A percentile compares a stretch with the other conserved stretches of the same genome.
Conservation (phyloP, 2,329 filamentous ascomycete species). For the Ceratocystis destructans region DNA sequence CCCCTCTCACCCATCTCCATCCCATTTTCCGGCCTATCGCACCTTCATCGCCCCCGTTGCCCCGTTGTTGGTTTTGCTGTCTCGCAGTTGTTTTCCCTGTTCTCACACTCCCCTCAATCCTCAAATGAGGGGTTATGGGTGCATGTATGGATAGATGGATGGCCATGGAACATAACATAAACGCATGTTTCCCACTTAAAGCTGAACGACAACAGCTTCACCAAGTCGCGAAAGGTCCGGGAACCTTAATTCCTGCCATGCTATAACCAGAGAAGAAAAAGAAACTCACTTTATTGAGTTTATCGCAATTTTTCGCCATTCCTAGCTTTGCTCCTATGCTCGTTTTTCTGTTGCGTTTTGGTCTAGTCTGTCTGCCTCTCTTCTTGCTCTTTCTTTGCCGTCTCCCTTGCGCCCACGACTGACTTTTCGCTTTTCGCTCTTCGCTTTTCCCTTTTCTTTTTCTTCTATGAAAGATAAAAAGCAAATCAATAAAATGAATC, state of each 20-base stretch:
- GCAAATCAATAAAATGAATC: neutral
- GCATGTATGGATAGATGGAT: neutral
- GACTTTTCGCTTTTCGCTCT: neutral
- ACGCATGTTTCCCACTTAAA: neutral
- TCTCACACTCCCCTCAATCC: too few species aligned
- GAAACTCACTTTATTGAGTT: neutral
- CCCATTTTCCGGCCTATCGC: too few species aligned
- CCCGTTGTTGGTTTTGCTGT: too few species aligned
- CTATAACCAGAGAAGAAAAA: neutral
- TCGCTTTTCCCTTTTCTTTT: neutral
- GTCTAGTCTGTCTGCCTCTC: neutral
- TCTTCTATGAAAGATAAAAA: neutral
- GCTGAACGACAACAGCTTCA: neutral
- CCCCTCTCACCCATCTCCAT: too few species aligned
- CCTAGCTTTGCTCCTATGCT: neutral
- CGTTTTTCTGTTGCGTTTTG: neutral
- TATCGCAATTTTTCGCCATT: neutral
- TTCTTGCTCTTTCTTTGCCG: too few species aligned
- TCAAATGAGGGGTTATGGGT: neutral
- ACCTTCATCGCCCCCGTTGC: too few species aligned
- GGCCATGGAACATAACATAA: neutral
- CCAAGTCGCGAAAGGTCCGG: neutral
- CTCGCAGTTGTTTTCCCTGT: too few species aligned
- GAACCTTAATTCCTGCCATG: conserved; percentile 1
- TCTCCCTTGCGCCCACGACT: neutral